Evolutionary conservation across 176 grass and related monocot genomes (phyloP).

Genomic region (Dendrocalamus sinicus): DNA sequence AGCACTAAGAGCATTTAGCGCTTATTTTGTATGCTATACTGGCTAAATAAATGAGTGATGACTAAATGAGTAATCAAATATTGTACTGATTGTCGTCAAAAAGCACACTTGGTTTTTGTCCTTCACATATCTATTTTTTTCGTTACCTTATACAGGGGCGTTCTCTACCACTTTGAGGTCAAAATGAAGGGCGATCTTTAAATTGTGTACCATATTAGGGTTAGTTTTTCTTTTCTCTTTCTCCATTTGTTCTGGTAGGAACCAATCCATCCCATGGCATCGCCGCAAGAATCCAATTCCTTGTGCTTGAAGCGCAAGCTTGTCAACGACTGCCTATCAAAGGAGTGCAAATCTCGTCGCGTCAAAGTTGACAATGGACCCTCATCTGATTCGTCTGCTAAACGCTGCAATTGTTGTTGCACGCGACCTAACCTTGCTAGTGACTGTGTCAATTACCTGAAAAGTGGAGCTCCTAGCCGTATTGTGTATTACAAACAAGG

Average conservation of each 20-base stretch:
- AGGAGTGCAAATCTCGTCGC: conserved; percentile 56
- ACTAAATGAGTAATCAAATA: no score
- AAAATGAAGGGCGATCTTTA: conserved; percentile 53
- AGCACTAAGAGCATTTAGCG: background rate
- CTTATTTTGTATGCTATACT: background rate
- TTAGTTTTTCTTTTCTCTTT: conserved; percentile 44
- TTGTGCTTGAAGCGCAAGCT: conserved; percentile 71
- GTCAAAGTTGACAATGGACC: conserved; percentile 40
- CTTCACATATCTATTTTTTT: conserved; percentile 13
- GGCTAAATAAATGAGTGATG: background rate
- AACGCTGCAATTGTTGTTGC: conserved; percentile 63
- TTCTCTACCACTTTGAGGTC: conserved; percentile 35
- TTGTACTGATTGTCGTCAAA: background rate
- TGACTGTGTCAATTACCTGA: conserved; percentile 74
- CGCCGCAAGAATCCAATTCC: conserved; percentile 48
- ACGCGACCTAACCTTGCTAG: conserved; percentile 67
- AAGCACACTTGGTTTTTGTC: background rate
- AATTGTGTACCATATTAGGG: conserved; percentile 59
- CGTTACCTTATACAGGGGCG: conserved; percentile 61
- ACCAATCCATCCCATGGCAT: conserved; percentile 51
- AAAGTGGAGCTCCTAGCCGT: conserved; percentile 56
- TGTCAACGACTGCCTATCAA: conserved; percentile 56
- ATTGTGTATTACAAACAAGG: conserved; percentile 71
- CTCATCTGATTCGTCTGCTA: conserved; percentile 46
- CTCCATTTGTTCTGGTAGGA: conserved; percentile 41